These are phyloP conservation scores for Mycena amicta DNA, from an alignment of 768 basidiomycete genomes.

Conservation along the genomic window DNA sequence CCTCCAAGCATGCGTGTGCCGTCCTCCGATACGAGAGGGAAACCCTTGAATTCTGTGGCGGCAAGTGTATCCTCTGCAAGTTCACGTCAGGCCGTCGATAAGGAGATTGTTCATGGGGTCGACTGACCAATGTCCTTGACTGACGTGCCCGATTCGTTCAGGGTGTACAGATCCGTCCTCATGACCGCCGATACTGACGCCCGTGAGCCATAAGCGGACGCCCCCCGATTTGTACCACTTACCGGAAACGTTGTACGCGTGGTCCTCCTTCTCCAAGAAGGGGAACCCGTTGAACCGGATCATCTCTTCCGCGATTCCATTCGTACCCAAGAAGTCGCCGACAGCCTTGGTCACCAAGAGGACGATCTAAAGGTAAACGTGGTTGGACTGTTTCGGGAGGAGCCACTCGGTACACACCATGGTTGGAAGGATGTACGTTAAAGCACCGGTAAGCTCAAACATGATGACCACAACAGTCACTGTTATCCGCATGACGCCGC, in stretches of 20 bases:
- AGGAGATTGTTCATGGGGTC: not conserved
- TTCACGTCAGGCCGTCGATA: conserved; percentile 8
- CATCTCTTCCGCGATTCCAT: conserved; percentile 95
- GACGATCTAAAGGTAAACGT: conserved; percentile 69
- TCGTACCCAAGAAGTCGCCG: conserved; percentile 90
- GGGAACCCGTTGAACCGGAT: conserved; percentile 98
- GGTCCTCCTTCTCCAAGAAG: conserved; percentile 94
- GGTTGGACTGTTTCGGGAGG: not conserved
- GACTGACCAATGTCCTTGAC: conserved; percentile 78
- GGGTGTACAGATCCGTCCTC: conserved; percentile 74
- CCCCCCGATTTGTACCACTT: too few relatives aligned
- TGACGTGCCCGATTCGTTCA: conserved; percentile 75
- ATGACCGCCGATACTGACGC: conserved; percentile 85
- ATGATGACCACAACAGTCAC: conserved; percentile 99
- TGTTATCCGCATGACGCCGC: conserved; percentile 96
- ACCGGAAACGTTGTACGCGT: conserved; percentile 91
- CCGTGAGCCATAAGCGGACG: too few relatives aligned
- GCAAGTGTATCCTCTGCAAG: conserved; percentile 68
- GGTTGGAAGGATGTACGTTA: conserved; percentile 95
- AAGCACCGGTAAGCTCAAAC: conserved; percentile 96
- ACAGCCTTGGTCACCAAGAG: conserved; percentile 96
- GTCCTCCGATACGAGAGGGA: conserved; percentile 79
- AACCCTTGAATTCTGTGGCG: conserved; percentile 82
- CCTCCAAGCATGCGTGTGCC: conserved; percentile 68
- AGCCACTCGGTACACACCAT: conserved; percentile 64